Evolutionary conservation across 768 basidiomycete genomes (phyloP).

Genomic region (Omphalotus guepiniiformis): DNA sequence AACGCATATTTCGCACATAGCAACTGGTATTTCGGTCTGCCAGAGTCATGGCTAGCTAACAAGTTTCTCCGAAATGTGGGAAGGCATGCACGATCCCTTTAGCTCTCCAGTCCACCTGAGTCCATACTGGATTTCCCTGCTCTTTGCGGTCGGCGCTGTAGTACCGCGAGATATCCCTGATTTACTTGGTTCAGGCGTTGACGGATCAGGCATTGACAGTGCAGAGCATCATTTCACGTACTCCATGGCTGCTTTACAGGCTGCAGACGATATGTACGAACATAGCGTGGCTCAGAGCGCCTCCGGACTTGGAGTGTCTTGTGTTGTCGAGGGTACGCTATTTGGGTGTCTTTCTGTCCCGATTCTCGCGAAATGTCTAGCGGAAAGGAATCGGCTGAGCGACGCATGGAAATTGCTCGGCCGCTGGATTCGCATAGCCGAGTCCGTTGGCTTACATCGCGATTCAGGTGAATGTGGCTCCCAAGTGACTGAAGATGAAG

Average conservation of each 20-base stretch:
- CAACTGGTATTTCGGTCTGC: conserved; percentile 50
- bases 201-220: conserved; percentile 17
- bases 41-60: conserved; percentile 43
- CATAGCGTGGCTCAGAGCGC: conserved; percentile 30
- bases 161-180: conserved; percentile 21
- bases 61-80: conserved; percentile 44
- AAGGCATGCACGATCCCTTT: conserved; percentile 28
- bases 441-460: conserved; percentile 40
- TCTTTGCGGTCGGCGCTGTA: conserved; percentile 46
- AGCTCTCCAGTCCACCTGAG: conserved; percentile 35
- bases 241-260: conserved; percentile 40
- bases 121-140: conserved; percentile 44
- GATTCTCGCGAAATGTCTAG: conserved; percentile 40
- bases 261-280: conserved; percentile 42
- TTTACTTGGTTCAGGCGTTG: conserved; percentile 1
- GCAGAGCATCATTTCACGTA: conserved; percentile 34
- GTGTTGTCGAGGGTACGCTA: conserved; percentile 40
- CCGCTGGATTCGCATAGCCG: conserved; percentile 33
- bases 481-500: conserved; percentile 42
- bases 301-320: conserved; percentile 15
- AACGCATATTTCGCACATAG: conserved; percentile 36
- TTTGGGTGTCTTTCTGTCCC: conserved; percentile 43
- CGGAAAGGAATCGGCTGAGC: conserved; percentile 43
- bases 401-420: conserved; percentile 48
- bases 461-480: conserved; percentile 38